Percentiles rank a stretch among this genome's conserved stretches.
Conservation (phyloP, 371 early-diverging fungal genomes). For the Catenaria anguillulae region DNA sequence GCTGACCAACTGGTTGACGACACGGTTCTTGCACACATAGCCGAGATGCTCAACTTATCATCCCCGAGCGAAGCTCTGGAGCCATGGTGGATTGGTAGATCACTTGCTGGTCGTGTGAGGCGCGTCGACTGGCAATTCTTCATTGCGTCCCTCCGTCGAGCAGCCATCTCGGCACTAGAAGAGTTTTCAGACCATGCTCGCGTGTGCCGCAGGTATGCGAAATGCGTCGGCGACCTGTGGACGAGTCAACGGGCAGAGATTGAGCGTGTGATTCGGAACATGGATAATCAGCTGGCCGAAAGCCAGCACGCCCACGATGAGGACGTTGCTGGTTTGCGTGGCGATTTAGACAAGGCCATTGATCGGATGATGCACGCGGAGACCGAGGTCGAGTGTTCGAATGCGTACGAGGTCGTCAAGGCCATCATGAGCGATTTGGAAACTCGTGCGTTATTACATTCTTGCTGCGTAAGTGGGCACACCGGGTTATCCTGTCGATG, state of each 20-base stretch:
- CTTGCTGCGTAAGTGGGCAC: too few species aligned
- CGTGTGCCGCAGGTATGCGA: neutral
- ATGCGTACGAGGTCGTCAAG: neutral
- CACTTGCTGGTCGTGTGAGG: neutral
- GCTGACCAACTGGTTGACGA: neutral
- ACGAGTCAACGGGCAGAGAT: neutral
- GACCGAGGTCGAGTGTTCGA: neutral
- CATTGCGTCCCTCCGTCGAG: neutral
- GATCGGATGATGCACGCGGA: neutral
- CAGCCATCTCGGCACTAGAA: neutral
- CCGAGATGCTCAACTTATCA: neutral
- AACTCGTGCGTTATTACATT: too few species aligned
- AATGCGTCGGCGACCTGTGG: neutral
- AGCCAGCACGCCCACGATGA: neutral
- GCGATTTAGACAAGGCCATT: neutral
- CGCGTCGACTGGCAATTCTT: neutral
- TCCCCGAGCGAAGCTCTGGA: neutral
- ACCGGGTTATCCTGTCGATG: too few species aligned
- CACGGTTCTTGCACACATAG: neutral
- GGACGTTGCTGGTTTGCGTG: neutral
- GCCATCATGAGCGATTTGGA: neutral
- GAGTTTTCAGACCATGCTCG: neutral
- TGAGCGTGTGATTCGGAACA: neutral
- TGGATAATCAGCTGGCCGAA: neutral
- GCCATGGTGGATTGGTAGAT: neutral